Percentiles rank a stretch among this genome's conserved stretches.
Conservation (phyloP, 345 rosid species). For the Nephelium lappaceum region DNA sequence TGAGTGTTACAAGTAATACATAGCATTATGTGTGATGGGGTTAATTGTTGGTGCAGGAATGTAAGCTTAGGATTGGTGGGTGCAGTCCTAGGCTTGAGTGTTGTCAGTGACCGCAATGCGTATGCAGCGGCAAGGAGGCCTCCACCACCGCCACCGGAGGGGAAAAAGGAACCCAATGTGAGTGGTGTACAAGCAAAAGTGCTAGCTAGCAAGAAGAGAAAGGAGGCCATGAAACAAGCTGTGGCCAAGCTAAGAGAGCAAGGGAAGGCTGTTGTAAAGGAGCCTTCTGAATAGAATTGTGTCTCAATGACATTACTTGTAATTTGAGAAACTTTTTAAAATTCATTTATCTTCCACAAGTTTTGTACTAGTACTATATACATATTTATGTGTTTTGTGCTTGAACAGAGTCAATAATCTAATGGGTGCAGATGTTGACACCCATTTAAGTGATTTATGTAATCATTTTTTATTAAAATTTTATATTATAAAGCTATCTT, state of each 20-base stretch:
- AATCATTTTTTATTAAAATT: no score
- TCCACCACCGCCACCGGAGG: conserved; percentile 56
- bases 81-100: conserved; percentile 48
- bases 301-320: neutral
- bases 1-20: no score
- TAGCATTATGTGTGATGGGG: conserved; percentile 3
- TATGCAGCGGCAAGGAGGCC: conserved; percentile 67
- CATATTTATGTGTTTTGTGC: neutral
- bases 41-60: conserved; percentile 33
- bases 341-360: neutral
- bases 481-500: no score
- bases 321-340: neutral
- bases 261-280: conserved; percentile 49
- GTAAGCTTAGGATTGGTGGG: conserved; percentile 47
- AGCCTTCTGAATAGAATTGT: conserved; percentile 16
- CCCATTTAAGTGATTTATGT: no score
- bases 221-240: conserved; percentile 52
- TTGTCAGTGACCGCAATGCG: conserved; percentile 35
- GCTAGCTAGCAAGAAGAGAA: conserved; percentile 80
- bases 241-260: conserved; percentile 66
- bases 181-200: conserved; percentile 84
- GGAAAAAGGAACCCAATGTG: conserved; percentile 74
- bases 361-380: neutral
- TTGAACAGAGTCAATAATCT: no score
- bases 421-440: no score